A percentile compares a stretch with the other conserved stretches of the same genome.
phyloP scores from a whole-genome alignment of 2,329 filamentous ascomycete genomes.

The Colletotrichum truncatum region DNA sequence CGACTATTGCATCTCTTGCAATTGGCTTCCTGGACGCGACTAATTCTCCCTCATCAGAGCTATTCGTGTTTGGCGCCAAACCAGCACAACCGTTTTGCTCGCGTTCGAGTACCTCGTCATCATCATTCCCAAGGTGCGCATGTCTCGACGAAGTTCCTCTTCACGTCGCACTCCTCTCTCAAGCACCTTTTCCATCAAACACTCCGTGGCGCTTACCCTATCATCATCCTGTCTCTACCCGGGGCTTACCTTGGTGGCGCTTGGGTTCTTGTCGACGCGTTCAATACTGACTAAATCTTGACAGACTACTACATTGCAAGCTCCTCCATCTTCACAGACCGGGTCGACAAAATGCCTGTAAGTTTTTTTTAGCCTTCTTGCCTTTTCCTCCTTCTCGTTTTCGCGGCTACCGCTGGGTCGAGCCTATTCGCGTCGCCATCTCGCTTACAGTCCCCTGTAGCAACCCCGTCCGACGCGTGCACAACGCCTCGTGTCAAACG shows the following conservation, averaged over 20 bases:
- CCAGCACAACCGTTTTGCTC: slow-evolving; percentile 17
- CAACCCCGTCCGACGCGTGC: slow-evolving; percentile 72
- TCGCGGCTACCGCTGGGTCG: not conserved
- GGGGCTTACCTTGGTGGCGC: not conserved
- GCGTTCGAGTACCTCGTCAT: slow-evolving; percentile 25
- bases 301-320: slow-evolving; percentile 11
- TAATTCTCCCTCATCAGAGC: slow-evolving; percentile 1
- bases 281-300: slow-evolving; percentile 13
- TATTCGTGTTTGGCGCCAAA: slow-evolving; percentile 21
- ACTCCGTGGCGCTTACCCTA: not conserved
- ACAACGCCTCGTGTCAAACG: slow-evolving; percentile 81
- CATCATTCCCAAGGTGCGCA: slow-evolving; percentile 28
- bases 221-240: not conserved
- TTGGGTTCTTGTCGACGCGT: slow-evolving; percentile 16
- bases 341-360: slow-evolving; percentile 47
- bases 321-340: slow-evolving; percentile 16
- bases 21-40: slow-evolving; percentile 23
- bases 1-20: not conserved
- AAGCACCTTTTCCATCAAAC: not conserved
- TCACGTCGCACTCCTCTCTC: not conserved
- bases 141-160: slow-evolving; percentile 8
- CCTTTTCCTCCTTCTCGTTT: not conserved
- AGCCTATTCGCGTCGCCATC: slow-evolving; percentile 15
- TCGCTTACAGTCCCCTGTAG: slow-evolving; percentile 45
- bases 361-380: slow-evolving; percentile 33